Evolutionary conservation across 768 basidiomycete genomes (phyloP).

Genomic region (Mycena haematopus): DNA sequence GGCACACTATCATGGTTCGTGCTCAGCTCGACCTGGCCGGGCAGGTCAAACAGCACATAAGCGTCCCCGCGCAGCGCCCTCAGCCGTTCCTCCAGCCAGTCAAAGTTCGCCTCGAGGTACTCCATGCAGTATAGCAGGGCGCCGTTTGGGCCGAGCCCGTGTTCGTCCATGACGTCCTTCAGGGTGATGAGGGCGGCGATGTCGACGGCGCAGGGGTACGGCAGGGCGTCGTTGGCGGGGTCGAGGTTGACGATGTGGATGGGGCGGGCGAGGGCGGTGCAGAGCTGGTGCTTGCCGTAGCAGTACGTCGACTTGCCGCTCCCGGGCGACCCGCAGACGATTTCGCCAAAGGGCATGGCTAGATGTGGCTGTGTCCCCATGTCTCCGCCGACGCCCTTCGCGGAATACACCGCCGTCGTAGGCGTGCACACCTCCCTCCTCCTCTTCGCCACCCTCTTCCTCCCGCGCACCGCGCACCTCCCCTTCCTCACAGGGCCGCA

Average conservation of each 20-base stretch:
- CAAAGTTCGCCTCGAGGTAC: constrained; percentile 93
- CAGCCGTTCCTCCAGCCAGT: constrained; percentile 80
- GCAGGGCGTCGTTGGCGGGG: constrained; percentile 88
- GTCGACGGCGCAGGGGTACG: constrained; percentile 91
- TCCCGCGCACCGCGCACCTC: constrained; percentile 67
- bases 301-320: constrained; percentile 91
- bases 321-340: constrained; percentile 86
- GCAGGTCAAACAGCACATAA: constrained; percentile 94
- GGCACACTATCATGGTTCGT: constrained; percentile 94
- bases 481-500: constrained; percentile 42
- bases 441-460: constrained; percentile 66
- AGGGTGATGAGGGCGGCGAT: constrained; percentile 88
- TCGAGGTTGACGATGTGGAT: constrained; percentile 95
- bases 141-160: constrained; percentile 92
- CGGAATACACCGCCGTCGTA: constrained; percentile 68
- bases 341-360: constrained; percentile 91
- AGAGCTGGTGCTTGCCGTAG: constrained; percentile 87
- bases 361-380: background rate
- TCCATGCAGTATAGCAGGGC: constrained; percentile 97
- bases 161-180: constrained; percentile 83
- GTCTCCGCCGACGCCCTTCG: constrained; percentile 61
- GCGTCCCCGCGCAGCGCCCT: constrained; percentile 71
- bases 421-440: constrained; percentile 73
- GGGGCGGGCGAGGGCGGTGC: constrained; percentile 84
- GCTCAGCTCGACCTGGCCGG: constrained; percentile 96